Conservation (phyloP, 352 stramenopile species). For the Nothophytophthora sp. region DNA sequence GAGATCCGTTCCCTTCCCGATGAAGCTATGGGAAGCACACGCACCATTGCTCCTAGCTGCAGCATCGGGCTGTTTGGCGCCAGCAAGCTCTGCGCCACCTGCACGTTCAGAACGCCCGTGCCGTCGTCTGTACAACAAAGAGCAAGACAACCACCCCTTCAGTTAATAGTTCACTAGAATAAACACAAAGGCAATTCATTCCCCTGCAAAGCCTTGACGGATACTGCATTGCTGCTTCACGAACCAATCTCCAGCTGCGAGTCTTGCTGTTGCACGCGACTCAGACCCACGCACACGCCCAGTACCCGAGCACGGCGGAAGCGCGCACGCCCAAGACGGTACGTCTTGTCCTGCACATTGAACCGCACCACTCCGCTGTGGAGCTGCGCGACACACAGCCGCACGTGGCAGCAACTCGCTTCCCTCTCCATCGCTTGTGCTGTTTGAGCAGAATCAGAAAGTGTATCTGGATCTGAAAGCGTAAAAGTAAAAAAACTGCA, state of each 20-base stretch:
- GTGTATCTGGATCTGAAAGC: too few species aligned
- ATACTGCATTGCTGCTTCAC: not conserved
- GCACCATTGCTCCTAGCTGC: slow-evolving; percentile 31
- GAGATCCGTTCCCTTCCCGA: not conserved
- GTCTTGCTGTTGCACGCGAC: slow-evolving; percentile 11
- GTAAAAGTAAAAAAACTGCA: too few species aligned
- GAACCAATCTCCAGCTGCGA: slow-evolving; percentile 33
- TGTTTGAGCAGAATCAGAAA: too few species aligned
- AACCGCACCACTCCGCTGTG: slow-evolving; percentile 15
- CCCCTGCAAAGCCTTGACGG: too few species aligned
- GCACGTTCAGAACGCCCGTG: slow-evolving; percentile 31
- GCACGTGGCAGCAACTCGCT: slow-evolving; percentile 24
- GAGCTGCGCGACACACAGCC: slow-evolving; percentile 34
- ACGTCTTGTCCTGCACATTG: slow-evolving; percentile 15
- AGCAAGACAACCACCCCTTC: not conserved
- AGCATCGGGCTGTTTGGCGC: slow-evolving; percentile 13
- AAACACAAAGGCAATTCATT: not conserved
- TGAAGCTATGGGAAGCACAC: not conserved
- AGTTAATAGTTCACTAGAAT: slow-evolving; percentile 5
- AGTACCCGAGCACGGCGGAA: slow-evolving; percentile 34
- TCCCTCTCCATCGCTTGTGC: too few species aligned
- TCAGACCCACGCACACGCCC: slow-evolving; percentile 22
- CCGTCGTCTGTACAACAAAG: slow-evolving; percentile 51
- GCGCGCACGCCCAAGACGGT: slow-evolving; percentile 9
- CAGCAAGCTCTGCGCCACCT: slow-evolving; percentile 8